Base-by-base conservation (phyloP, 2,329 filamentous ascomycete species). In the Alternaria viburni region DNA sequence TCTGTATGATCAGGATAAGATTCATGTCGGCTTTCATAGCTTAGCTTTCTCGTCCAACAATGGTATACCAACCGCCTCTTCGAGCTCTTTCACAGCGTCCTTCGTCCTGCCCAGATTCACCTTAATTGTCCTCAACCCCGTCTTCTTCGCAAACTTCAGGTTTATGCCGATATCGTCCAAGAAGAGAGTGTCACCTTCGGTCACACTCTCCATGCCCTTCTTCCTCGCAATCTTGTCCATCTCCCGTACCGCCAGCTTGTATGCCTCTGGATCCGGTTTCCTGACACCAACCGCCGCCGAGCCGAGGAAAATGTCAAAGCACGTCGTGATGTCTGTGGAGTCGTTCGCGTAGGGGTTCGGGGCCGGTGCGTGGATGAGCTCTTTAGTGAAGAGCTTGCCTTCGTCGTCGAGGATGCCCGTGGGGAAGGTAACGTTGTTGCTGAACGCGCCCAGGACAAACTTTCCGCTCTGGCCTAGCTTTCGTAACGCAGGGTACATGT, bases 131-230 rank as follows among this genome's bases (percentile, higher is more conserved):
- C 86, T 81, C 78, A 98, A 90, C 0, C 95, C 95, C 21, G 89
- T 83, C 52, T 85, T 86, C 80, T 86, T 91, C 1, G 89, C 96
- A 47, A 86, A 90, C 83, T 94, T 96, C 61, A 98, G 80, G 77
- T 99, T 99, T 80, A 94, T 90, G 2, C 96, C 96, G 77, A 99
- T 97, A 73, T 97, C 94, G 77, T 97, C 96, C 54, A 97, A 81
- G 77, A 99, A 99, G 5, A 97, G 81, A 47, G 97, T 84, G 59
- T 97, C 93, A 1, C 82, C 82, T 0, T 90, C 82, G 59, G 82
- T 79, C 9, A 96, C 83, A 0, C 85, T 83, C 6, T 82, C 80
- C 15, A 78, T 79, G 5, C 84, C 82, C 77, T 88, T 88, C 23
- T 83, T 79, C 74, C 81, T 84, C 1, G 89, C 88, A 68, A 88